A percentile compares a stretch with the other conserved stretches of the same genome.
Conservation (phyloP, 2,329 filamentous ascomycete genomes). For the Fusarium sp. region DNA sequence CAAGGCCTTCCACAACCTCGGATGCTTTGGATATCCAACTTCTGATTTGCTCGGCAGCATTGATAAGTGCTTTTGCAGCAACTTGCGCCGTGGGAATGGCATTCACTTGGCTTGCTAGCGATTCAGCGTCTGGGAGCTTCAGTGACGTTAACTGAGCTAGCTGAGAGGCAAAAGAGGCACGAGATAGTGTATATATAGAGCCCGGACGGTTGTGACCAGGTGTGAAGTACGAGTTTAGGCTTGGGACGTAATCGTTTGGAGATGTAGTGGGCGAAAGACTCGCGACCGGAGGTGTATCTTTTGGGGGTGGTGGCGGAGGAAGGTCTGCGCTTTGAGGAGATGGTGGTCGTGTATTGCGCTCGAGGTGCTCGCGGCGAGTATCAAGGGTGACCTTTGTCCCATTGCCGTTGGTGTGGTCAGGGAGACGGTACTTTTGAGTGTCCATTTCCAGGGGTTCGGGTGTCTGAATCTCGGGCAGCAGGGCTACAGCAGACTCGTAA, state of each 20-base stretch:
- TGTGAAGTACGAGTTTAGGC: constrained; percentile 74
- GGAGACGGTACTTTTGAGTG: constrained; percentile 79
- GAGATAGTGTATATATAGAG: constrained; percentile 93
- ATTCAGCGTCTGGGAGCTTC: constrained; percentile 86
- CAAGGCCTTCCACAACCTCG: constrained; percentile 87
- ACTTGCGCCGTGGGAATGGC: constrained; percentile 86
- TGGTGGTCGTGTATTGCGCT: constrained; percentile 61
- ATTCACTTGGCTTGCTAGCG: constrained; percentile 84
- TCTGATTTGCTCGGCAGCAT: constrained; percentile 91
- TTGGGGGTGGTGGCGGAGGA: constrained; percentile 57
- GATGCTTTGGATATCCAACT: constrained; percentile 94
- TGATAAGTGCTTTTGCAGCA: constrained; percentile 85
- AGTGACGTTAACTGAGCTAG: constrained; percentile 92
- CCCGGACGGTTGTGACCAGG: constrained; percentile 77
- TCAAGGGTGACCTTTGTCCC: constrained; percentile 73
- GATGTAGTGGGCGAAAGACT: constrained; percentile 49
- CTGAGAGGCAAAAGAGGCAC: constrained; percentile 93
- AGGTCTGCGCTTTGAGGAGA: constrained; percentile 54
- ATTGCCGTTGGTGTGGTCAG: constrained; percentile 77
- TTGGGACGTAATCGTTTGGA: constrained; percentile 61
- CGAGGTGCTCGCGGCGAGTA: constrained; percentile 69
- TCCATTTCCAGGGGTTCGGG: constrained; percentile 72
- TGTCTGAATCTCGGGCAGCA: constrained; percentile 66
- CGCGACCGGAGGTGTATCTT: constrained; percentile 56
- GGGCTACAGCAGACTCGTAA: constrained; percentile 48